Base-by-base conservation (phyloP, 768 basidiomycete genomes). In the Xerocomellus chrysenteron region DNA sequence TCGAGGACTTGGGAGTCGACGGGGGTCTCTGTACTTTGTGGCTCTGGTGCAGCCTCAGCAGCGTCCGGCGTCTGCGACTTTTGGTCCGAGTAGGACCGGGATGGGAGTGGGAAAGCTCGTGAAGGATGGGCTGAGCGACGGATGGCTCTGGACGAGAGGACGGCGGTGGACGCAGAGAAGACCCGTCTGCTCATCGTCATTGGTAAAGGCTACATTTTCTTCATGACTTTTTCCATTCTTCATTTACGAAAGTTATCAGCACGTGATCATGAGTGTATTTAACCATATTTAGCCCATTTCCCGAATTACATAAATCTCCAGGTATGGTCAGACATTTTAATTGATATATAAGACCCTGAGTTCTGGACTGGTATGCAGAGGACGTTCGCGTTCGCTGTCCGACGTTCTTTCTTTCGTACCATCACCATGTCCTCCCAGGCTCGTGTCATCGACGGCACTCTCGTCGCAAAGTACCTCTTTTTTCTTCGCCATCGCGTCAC, bases 361-460 rank as follows among this genome's bases (percentile, higher is more conserved):
- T 43, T 36, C 14, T 11, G 3, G 40, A 17, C 16, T 19, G 43
- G 5, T 13, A 67, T 64, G 64, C 21, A 40, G 10, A 24, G 26
- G 6, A 26, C 16, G 26, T 40, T 54, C 47, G 33, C 47, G 4
- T 55, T 28, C 51, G 11, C 1, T 64, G 33, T 44, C 39, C 28
- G 41, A 44, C 58, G 47, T 37, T 48, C 65, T 53, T 55, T 59
- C 59, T 40, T 58, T 58, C 66, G 58, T 56, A 64, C 69, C 54
- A 58, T 58, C 72, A 66, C 57, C 71, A 76, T 76, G 74, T 67
- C 76, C 35, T 61, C 79, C 74, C 58, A 67, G 50, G 78, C 82
- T 9, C 78, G 79, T 57, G 65, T 90, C 65, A 93, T 98, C 69
- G 92, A 97, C 62, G 95, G 95, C 17, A 89, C 81, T 45, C 82